These are phyloP conservation scores for Porpolomopsis calyptriformis DNA, from an alignment of 768 basidiomycete species.

Conservation along the genomic window DNA sequence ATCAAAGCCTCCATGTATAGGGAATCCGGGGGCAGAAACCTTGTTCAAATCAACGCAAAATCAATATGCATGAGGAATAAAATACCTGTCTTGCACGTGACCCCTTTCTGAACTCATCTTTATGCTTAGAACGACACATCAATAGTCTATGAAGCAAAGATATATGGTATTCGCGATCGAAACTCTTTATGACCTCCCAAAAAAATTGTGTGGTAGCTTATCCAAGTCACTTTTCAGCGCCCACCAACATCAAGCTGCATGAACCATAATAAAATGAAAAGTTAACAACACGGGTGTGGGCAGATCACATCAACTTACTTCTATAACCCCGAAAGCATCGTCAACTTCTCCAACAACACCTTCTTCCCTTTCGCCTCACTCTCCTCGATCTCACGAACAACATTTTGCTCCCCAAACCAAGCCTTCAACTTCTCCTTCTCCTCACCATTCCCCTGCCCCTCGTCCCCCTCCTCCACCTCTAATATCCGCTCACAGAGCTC, in stretches of 20 bases:
- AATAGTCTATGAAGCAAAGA: too few relatives aligned
- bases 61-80: too few relatives aligned
- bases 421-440: slow-evolving; percentile 36
- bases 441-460: slow-evolving; percentile 29
- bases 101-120: too few relatives aligned
- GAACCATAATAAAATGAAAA: neutral
- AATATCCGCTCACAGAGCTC: slow-evolving; percentile 56
- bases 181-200: too few relatives aligned
- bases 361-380: slow-evolving; percentile 60
- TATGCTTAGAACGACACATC: too few relatives aligned
- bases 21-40: too few relatives aligned
- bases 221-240: too few relatives aligned
- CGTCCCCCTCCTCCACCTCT: slow-evolving; percentile 28
- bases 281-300: neutral
- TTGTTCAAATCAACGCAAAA: too few relatives aligned
- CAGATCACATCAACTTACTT: neutral
- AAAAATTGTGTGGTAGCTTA: too few relatives aligned
- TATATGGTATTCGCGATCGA: too few relatives aligned
- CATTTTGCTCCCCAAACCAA: slow-evolving; percentile 45
- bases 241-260: too few relatives aligned
- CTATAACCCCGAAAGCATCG: neutral
- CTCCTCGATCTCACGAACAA: slow-evolving; percentile 36
- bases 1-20: slow-evolving; percentile 61
- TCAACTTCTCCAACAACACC: slow-evolving; percentile 52
- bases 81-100: too few relatives aligned